Percentiles rank a stretch among this genome's conserved stretches.
phyloP scores from a whole-genome alignment of 78 protist genomes.

The Polysphondylium violaceum region DNA sequence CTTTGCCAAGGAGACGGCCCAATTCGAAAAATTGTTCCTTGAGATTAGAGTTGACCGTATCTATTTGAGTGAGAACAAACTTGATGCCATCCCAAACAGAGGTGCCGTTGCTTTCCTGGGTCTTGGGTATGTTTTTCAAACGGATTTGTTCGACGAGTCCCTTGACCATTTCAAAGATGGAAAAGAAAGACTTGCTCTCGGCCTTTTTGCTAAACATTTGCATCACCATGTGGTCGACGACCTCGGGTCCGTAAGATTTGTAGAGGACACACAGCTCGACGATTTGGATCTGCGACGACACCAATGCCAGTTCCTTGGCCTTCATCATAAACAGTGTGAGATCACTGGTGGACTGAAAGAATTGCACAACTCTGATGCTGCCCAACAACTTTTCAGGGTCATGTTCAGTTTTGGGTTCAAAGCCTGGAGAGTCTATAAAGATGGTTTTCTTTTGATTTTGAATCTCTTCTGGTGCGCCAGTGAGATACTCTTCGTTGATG shows the following conservation, averaged over 20 bases:
- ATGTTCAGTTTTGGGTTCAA: conserved; percentile 67
- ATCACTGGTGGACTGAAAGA: conserved; percentile 73
- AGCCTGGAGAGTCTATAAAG: conserved; percentile 76
- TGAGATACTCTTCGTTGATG: conserved; percentile 75
- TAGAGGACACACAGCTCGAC: conserved; percentile 67
- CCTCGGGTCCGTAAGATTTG: conserved; percentile 63
- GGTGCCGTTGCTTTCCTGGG: conserved; percentile 50
- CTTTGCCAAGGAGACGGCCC: conserved; percentile 75
- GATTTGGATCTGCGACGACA: conserved; percentile 65
- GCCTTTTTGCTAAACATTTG: conserved; percentile 55
- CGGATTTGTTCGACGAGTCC: conserved; percentile 51
- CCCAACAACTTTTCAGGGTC: conserved; percentile 57
- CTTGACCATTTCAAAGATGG: conserved; percentile 52
- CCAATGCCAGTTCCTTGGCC: conserved; percentile 69
- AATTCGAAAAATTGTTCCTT: conserved; percentile 72
- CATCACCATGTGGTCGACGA: conserved; percentile 74
- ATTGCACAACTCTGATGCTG: conserved; percentile 56
- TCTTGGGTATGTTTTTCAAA: conserved; percentile 40
- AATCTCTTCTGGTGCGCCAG: conserved; percentile 68
- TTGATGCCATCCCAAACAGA: conserved; percentile 72
- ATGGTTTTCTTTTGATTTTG: conserved; percentile 57
- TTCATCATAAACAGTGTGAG: conserved; percentile 75
- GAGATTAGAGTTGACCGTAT: conserved; percentile 34
- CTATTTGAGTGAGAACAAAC: conserved; percentile 74
- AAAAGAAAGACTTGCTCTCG: conserved; percentile 42